Evolutionary conservation across 2,329 filamentous ascomycete genomes (phyloP), one percentile per base, ranked within the genome.

Genomic region (Hortaea sp.): DNA sequence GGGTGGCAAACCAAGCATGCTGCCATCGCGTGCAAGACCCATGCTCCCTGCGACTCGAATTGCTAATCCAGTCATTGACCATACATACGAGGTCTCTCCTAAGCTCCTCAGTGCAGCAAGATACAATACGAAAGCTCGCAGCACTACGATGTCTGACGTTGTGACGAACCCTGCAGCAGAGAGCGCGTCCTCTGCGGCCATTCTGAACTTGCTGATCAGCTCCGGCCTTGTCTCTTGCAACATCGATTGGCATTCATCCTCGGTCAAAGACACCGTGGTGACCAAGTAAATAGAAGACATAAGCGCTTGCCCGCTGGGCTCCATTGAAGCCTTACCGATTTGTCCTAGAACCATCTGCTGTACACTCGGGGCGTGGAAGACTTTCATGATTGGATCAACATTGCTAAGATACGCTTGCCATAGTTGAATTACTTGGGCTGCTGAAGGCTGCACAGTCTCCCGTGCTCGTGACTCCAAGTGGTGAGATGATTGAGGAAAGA

Each of bases 381-480:
- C 58, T 60, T 88, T 89, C 53, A 79, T 78, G 40, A 88, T 62
- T 0, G 85, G 84, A 56, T 89, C 84, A 46, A 89, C 79, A 50
- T 85, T 81, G 42, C 86, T 79, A 5, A 88, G 67, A 53, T 82
- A 88, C 6, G 79, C 70, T 60, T 88, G 82, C 85, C 85, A 90
- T 5, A 90, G 71, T 43, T 75, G 74, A 56, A 85, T 81, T 28
- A 85, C 76, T 38, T 63, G 59, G 7, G 55, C 42, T 31, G 63
- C 52, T 13, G 47, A 47, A n/a, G 49, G 48, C 44, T 57, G 53
- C 20, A 28, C 32, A 41, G 13, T 39, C 10, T 7, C 10, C 7
- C 10, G 11, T n/a, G 37, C 37, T 2, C 32, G 9, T 12, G 9
- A 9, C n/a, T 35, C 32, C 9, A 35, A 35, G n/a, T 9, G 9